Base-by-base conservation (phyloP, 345 rosid species). In the Salix dunnii region DNA sequence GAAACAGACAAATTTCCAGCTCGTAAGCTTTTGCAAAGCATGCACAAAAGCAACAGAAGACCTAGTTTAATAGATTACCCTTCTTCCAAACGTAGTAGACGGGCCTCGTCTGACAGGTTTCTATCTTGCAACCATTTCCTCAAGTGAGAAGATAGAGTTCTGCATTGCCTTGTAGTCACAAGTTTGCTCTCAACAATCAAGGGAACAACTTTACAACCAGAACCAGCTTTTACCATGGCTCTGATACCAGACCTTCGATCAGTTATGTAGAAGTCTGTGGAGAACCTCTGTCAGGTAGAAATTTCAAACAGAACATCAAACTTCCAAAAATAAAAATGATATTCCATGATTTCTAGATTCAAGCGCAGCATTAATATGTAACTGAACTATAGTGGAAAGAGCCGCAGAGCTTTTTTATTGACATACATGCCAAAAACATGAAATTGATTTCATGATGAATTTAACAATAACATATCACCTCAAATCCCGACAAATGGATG, bases 201-300 rank as follows among this genome's bases (percentile, higher is more conserved):
- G 75, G 91, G 90, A 66, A 84, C 74, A 74, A 84, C 87, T 72
- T 76, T 81, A 82, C 88, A 85, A 40, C 81, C 83, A 27, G 80
- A 38, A 64, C 90, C 89, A 5, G 89, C 89, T 79, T 85, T 89
- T 58, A 89, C 90, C 73, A 81, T 49, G 13, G 86, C 90, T 73
- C 83, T 77, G 30, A 87, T 61, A 64, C 89, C 91, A 23, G 88
- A 85, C 67, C 82, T 84, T 35, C 27, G 60, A 76, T 89, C 90
- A 1, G 87, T 89, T 70, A 89, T 53, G 69, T 84, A 89, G 82
- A 89, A 89, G 81, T 87, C 90, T 6, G 90, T 80, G 68, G 89
- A 87, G 83, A 82, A 79, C 79, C 89, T 89, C 91, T 87, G 90
- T 74, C 75, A 73, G 75, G 73, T 74, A 36, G 53, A 76, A 61